Percentiles rank a stretch among this genome's conserved stretches.
Conservation (phyloP, 2,329 filamentous ascomycete genomes). For the Botryotinia globosa region DNA sequence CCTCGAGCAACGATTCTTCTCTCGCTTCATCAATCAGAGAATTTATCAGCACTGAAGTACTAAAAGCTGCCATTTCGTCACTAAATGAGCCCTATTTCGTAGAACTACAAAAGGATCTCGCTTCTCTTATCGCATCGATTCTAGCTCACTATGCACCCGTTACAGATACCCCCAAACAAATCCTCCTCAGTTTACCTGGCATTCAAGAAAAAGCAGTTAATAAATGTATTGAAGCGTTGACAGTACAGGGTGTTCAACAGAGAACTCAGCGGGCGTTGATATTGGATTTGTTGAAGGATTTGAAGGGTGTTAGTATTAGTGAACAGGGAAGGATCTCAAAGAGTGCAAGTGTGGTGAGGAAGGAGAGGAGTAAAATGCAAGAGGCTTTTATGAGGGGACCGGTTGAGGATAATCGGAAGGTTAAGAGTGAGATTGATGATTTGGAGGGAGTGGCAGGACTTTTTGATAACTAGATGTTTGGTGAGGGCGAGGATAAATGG, state of each 20-base stretch:
- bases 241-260: conserved; percentile 57
- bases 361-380: conserved; percentile 57
- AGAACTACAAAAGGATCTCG: conserved; percentile 90
- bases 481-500: background rate
- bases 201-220: conserved; percentile 68
- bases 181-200: conserved; percentile 78
- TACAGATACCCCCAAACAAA: conserved; percentile 67
- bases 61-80: conserved; percentile 85
- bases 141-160: conserved; percentile 70
- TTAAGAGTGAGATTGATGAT: conserved; percentile 17
- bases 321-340: conserved; percentile 83
- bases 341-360: conserved; percentile 46
- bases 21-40: conserved; percentile 69
- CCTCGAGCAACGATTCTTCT: conserved; percentile 46
- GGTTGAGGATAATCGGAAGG: conserved; percentile 23
- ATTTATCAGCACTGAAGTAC: conserved; percentile 83
- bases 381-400: conserved; percentile 61
- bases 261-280: conserved; percentile 78
- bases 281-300: conserved; percentile 77
- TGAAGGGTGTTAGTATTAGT: conserved; percentile 87
- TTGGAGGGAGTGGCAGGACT: conserved; percentile 37
- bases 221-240: conserved; percentile 58
- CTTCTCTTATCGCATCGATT: conserved; percentile 81
- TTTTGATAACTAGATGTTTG: conserved; percentile 27
- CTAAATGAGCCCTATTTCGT: conserved; percentile 96